Conservation (phyloP, 352 stramenopile species). For the Phytophthora niederhauseri region DNA sequence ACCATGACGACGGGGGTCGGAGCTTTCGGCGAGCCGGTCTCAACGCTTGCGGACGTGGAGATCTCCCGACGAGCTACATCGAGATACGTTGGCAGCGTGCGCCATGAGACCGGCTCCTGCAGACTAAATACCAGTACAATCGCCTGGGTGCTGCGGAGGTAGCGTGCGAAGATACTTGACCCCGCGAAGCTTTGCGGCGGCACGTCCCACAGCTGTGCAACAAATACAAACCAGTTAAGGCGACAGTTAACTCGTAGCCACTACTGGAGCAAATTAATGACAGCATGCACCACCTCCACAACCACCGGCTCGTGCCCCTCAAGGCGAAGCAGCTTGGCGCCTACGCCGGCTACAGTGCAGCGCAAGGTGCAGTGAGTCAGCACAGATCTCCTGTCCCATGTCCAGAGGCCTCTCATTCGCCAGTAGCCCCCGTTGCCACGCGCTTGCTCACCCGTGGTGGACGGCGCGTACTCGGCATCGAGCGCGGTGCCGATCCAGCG, state of each 20-base stretch:
- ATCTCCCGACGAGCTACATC: constrained; percentile 20
- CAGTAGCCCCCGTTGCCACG: neutral
- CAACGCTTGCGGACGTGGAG: constrained; percentile 5
- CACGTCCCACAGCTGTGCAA: constrained; percentile 62
- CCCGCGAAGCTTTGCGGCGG: constrained; percentile 56
- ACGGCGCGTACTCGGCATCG: constrained; percentile 30
- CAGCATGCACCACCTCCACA: constrained; percentile 44
- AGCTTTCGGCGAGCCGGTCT: neutral
- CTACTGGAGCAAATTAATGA: neutral
- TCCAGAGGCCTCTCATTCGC: neutral
- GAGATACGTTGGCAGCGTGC: constrained; percentile 35
- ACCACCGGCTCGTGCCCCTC: constrained; percentile 40
- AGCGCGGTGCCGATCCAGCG: constrained; percentile 45
- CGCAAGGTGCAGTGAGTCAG: neutral
- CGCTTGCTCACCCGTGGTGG: constrained; percentile 43
- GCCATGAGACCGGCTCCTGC: constrained; percentile 31
- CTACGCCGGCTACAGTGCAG: constrained; percentile 41
- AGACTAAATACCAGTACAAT: constrained; percentile 57
- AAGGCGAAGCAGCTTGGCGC: constrained; percentile 60
- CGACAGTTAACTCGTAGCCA: neutral
- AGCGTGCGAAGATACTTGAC: constrained; percentile 49
- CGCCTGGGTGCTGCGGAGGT: constrained; percentile 40
- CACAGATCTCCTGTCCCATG: neutral
- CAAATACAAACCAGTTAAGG: neutral
- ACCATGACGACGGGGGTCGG: constrained; percentile 33